These are phyloP conservation scores for Trichoderma erinaceum DNA, from an alignment of 495 filamentous ascomycete species.

Conservation along the genomic window DNA sequence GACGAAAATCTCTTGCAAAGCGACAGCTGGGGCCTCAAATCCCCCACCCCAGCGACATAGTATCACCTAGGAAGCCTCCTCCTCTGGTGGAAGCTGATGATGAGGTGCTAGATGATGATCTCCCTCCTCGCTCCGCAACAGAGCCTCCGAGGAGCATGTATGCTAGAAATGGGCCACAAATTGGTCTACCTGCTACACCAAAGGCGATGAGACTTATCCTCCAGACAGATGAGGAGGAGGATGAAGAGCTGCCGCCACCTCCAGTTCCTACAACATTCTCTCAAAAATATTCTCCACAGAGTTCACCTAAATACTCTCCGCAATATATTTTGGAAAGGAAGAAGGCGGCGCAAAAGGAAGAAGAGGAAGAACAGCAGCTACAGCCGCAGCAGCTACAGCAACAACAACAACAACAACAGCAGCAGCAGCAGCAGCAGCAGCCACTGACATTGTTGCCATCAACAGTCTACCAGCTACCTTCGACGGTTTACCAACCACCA, in stretches of 20 bases:
- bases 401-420: neutral
- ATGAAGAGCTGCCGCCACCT: conserved; percentile 54
- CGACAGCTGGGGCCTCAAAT: conserved; percentile 75
- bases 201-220: conserved; percentile 78
- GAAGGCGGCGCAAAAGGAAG: conserved; percentile 2
- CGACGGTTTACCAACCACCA: conserved; percentile 61
- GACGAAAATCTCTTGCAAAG: conserved; percentile 72
- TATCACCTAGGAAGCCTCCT: conserved; percentile 33
- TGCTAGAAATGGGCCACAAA: conserved; percentile 42
- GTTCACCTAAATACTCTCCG: conserved; percentile 26
- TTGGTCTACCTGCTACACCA: conserved; percentile 78
- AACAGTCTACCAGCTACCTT: conserved; percentile 56
- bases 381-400: neutral
- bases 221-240: conserved; percentile 39
- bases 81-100: conserved; percentile 32
- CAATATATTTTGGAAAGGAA: neutral
- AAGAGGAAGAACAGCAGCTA: conserved; percentile 6
- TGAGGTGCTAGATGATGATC: conserved; percentile 43
- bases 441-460: conserved; percentile 47
- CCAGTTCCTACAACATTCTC: conserved; percentile 52
- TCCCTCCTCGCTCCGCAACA: conserved; percentile 19
- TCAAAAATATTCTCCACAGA: conserved; percentile 25
- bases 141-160: conserved; percentile 35
- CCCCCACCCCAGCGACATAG: conserved; percentile 60
- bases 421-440: conserved; percentile 22